Evolutionary conservation across 1,284 basidiomycete species (phyloP).

Genomic region (Rhodotorula glutinis): DNA sequence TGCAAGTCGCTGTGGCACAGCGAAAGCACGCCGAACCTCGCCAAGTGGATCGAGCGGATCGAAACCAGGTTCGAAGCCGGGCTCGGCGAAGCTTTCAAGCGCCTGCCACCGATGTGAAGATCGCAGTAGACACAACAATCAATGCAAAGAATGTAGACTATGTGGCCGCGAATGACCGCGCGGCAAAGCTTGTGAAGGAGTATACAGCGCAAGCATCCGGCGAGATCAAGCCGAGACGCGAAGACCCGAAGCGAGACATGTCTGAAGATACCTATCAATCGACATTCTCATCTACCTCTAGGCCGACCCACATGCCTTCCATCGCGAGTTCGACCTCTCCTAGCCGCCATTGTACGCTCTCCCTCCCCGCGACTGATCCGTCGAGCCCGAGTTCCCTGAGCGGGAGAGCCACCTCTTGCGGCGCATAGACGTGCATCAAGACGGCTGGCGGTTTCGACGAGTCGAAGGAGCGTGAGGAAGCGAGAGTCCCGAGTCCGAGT

Average conservation of each 20-base stretch:
- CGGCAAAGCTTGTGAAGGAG: too few species aligned
- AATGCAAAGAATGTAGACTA: too few species aligned
- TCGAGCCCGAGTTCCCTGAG: slow-evolving; percentile 21
- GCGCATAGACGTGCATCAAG: slow-evolving; percentile 15
- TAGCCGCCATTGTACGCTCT: slow-evolving; percentile 14
- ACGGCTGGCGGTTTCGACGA: background rate
- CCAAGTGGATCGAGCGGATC: slow-evolving; percentile 18
- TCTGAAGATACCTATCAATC: background rate
- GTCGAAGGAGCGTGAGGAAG: background rate
- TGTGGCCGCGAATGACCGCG: too few species aligned
- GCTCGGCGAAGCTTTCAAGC: background rate
- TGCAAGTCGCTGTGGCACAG: slow-evolving; percentile 20
- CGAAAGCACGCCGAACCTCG: background rate
- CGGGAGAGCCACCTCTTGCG: slow-evolving; percentile 21
- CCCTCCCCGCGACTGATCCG: background rate
- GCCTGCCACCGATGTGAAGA: background rate
- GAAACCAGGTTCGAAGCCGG: background rate
- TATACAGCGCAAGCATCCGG: background rate
- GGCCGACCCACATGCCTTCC: slow-evolving; percentile 31
- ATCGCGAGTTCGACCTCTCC: slow-evolving; percentile 32
- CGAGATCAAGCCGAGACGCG: too few species aligned
- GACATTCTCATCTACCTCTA: slow-evolving; percentile 1
- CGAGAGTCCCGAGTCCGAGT: slow-evolving; percentile 21
- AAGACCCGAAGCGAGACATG: too few species aligned
- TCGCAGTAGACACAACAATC: too few species aligned